These are phyloP conservation scores for Scortechinia acanthostroma DNA, from an alignment of 2,329 filamentous ascomycete species.

Conservation along the genomic window DNA sequence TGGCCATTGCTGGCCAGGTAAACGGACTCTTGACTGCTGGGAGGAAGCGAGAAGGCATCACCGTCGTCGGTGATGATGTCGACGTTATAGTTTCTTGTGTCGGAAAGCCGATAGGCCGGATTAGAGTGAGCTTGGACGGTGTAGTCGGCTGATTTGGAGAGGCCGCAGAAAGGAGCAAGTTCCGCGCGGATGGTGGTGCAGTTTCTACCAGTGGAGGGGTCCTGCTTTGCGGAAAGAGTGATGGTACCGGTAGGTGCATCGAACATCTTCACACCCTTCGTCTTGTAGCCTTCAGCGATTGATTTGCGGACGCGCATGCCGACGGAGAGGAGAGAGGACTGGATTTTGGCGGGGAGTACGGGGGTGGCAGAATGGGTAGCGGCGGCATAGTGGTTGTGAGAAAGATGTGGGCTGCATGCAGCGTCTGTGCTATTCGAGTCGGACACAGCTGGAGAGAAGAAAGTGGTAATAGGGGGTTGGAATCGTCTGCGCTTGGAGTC, in stretches of 20 bases:
- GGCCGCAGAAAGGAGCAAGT: neutral
- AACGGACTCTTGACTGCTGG: neutral
- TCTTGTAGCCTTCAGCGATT: conserved; percentile 60
- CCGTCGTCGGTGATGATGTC: neutral
- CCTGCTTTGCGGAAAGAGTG: too few species aligned
- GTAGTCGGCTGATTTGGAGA: neutral
- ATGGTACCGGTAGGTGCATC: too few species aligned
- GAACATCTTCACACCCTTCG: conserved; percentile 12
- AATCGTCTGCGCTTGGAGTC: conserved; percentile 1
- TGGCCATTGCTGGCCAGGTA: neutral
- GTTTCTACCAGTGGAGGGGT: too few species aligned
- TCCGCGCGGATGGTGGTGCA: too few species aligned
- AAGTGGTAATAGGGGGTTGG: conserved; percentile 5
- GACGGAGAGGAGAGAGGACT: conserved; percentile 51
- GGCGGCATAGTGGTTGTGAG: neutral
- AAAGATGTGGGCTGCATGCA: neutral
- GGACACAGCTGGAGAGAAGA: conserved; percentile 3
- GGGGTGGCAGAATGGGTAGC: conserved; percentile 4
- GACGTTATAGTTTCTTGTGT: too few species aligned
- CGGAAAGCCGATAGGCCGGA: too few species aligned
- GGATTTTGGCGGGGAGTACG: conserved; percentile 32
- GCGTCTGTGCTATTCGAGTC: neutral
- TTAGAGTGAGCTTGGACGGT: neutral
- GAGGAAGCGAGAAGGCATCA: neutral
- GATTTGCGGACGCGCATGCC: conserved; percentile 62